Evolutionary conservation across 2,329 filamentous ascomycete species (phyloP), one percentile per base, ranked within the genome.

Genomic region (Penicillium sp.): DNA sequence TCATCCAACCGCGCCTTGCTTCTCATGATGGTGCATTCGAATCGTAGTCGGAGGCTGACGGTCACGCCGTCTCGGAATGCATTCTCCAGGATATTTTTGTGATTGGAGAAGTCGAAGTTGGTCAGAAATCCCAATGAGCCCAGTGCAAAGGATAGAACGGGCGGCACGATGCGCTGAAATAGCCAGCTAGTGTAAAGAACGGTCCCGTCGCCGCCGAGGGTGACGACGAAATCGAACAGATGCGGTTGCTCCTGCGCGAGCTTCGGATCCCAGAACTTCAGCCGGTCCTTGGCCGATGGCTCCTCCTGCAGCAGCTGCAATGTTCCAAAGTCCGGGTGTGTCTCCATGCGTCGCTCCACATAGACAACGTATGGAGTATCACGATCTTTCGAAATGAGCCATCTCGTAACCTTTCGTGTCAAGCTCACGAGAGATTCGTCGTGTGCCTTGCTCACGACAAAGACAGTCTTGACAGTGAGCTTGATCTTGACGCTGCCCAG

Each of bases 121-220:
- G 93, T 97, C 57, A 98, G 74, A 66, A 98, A 98, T 0, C 93
- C 93, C 4, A 98, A 77, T 23, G 91, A 95, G 7, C 93, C 93
- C 8, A 97, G 76, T 0, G 90, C 82, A 68, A 98, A 97, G 53
- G 89, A 92, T 54, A 98, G 76, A 0, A 96, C 89, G 0, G 93
- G 93, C 5, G 93, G 93, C 0, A 97, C 92, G 41, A 97, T 87
- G 37, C 88, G 83, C 73, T 98, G 93, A 68, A 98, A 98, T 1
- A 98, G 78, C 91, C 92, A 97, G 65, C 89, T 95, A 3, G 92
- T 88, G 66, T 95, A 97, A 9, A 98, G 76, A 6, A 98, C 92
- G 0, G 93, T 98, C n/a, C 93, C 93, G 66, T 98, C 93, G 10
- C 93, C 93, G 42, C 90, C 91, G 3, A 95, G 80, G 0, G 92